These are phyloP conservation scores for Striga asiatica DNA, from an alignment of 257 asterid genomes.

Conservation along the genomic window DNA sequence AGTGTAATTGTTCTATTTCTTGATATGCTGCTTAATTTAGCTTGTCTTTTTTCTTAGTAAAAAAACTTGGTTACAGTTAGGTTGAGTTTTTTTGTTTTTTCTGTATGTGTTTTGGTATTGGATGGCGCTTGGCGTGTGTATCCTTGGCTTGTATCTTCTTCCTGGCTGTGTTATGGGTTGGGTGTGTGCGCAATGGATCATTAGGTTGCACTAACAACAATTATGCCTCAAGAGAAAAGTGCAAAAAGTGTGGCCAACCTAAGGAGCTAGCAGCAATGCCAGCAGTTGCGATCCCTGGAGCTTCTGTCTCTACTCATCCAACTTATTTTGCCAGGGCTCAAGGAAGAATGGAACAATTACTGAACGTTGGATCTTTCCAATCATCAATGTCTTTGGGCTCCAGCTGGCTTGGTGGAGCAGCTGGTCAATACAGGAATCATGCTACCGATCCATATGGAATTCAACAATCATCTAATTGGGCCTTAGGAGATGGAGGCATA, in stretches of 20 bases:
- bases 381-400: conserved; percentile 50
- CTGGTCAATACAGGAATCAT: conserved; percentile 36
- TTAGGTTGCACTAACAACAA: conserved; percentile 99
- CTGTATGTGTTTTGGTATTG: conserved; percentile 46
- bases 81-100: conserved; percentile 50
- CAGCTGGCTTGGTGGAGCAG: conserved; percentile 48
- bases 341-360: conserved; percentile 46
- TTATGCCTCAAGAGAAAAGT: conserved; percentile 91
- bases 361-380: conserved; percentile 41
- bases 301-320: conserved; percentile 70
- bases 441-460: conserved; percentile 37
- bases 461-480: conserved; percentile 44
- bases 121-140: conserved; percentile 77
- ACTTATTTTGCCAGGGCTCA: conserved; percentile 79
- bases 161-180: conserved; percentile 73
- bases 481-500: conserved; percentile 28
- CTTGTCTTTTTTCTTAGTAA: conserved; percentile 7
- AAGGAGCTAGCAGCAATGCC: conserved; percentile 97
- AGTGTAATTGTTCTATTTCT: conserved; percentile 5
- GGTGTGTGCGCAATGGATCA: conserved; percentile 72
- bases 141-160: conserved; percentile 56
- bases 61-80: conserved; percentile 35
- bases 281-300: conserved; percentile 74
- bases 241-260: conserved; percentile 97
- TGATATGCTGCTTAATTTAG: conserved; percentile 9